A percentile compares a stretch with the other conserved stretches of the same genome.
Conservation (phyloP, 139 green algal genomes). For the Diplosphaera chodatii region DNA sequence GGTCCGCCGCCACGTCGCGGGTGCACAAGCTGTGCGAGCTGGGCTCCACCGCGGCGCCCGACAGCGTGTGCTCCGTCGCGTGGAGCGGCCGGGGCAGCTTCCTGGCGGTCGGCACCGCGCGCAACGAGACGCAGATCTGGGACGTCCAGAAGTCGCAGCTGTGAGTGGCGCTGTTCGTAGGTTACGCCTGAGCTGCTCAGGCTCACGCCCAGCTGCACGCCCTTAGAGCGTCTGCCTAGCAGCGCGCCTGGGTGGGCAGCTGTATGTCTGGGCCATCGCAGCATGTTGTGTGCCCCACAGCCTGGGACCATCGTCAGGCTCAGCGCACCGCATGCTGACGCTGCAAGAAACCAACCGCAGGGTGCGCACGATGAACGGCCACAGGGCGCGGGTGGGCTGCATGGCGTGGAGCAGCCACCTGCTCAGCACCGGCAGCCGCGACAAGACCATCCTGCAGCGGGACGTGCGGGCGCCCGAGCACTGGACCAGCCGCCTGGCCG, state of each 20-base stretch:
- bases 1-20: conserved; percentile 83
- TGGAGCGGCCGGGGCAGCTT: conserved; percentile 87
- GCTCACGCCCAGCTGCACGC: too few relatives aligned
- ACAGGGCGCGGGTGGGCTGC: conserved; percentile 69
- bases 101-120: conserved; percentile 80
- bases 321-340: too few relatives aligned
- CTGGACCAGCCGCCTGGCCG: conserved; percentile 25
- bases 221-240: too few relatives aligned
- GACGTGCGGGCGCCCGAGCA: conserved; percentile 80
- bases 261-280: too few relatives aligned
- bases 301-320: too few relatives aligned
- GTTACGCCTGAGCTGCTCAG: too few relatives aligned
- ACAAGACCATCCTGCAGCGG: conserved; percentile 81
- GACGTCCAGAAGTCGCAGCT: conserved; percentile 62
- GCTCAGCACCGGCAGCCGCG: conserved; percentile 80
- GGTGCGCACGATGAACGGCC: conserved; percentile 74
- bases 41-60: conserved; percentile 12
- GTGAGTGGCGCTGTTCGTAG: too few relatives aligned
- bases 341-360: too few relatives aligned
- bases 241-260: too few relatives aligned
- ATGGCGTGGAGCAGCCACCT: conserved; percentile 83
- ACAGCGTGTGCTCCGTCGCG: conserved; percentile 79
- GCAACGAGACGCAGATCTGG: conserved; percentile 80
- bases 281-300: too few relatives aligned
- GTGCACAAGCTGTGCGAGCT: conserved; percentile 93